Base-by-base conservation (phyloP, 2,329 filamentous ascomycete genomes). In the Cylindrodendrum hubeiense region DNA sequence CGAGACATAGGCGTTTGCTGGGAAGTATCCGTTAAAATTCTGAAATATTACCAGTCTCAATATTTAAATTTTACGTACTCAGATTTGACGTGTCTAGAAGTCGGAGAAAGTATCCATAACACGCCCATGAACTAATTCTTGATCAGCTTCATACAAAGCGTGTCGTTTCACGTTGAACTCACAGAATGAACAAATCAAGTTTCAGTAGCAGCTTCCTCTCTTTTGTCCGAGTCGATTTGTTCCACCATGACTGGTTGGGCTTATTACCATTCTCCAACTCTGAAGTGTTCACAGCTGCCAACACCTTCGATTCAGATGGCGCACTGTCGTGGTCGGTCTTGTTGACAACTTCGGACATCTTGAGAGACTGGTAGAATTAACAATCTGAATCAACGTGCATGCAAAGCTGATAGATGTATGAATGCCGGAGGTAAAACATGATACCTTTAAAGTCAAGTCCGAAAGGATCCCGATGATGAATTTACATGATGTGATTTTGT, bases 181-280 rank as follows among this genome's bases (percentile, higher is more conserved):
- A 46, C 39, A 55, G 39, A 17, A 55, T 55, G 43, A 55, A 55
- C 22, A 55, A 55, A 46, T 55, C 52, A 2, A 55, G 52, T 19
- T 46, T 55, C 5, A 55, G n/a, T 13, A 55, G 33, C 13, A 55
- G 37, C 37, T 55, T 30, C 21, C n/a, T 55, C 24, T 55, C 52
- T 13, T 34, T 55, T 33, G 52, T 43, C 10, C 26, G 52, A 24
- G 15, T 22, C 6, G 39, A 43, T 46, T 21, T 17, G 26, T 46
- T 55, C 39, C 52, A 55, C 52, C 52, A 55, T 3, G 39, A 4
- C 5, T 1, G 7, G 10, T n/a, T 30, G 5, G 3, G 9, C 10
- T 55, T 39, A 8, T 15, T 10, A 8, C 24, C 39, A 17, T n/a
- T 33, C 3, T 55, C 52, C 28, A 46, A 4, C 22, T 55, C 39